Percentiles rank a stretch among this genome's conserved stretches.
These are phyloP conservation scores for Chimonanthus praecox DNA, from an alignment of 164 flowering plant genomes.

Conservation along the genomic window DNA sequence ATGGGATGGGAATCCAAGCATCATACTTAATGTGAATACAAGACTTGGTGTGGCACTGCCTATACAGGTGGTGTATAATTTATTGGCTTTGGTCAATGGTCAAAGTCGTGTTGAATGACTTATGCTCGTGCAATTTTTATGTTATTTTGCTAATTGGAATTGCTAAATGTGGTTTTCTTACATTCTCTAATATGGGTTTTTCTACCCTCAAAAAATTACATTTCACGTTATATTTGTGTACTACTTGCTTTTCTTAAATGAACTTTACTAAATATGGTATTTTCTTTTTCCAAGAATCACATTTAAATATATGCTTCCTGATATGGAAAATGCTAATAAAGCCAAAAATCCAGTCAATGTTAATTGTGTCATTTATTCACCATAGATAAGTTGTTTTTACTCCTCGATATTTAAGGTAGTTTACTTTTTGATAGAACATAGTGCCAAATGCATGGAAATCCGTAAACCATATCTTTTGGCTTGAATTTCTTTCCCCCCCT, in stretches of 20 bases:
- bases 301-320: no score
- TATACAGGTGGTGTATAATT: constrained; percentile 55
- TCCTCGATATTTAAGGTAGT: not conserved
- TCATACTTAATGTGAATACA: constrained; percentile 76
- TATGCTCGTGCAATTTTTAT: not conserved
- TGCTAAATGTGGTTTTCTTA: not conserved
- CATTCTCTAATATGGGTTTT: not conserved
- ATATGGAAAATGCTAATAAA: no score
- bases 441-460: no score
- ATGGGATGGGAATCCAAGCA: constrained; percentile 97
- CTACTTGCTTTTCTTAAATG: no score
- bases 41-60: constrained; percentile 79
- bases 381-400: not conserved
- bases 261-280: not conserved
- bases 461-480: no score
- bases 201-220: not conserved
- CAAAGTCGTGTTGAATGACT: not conserved
- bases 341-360: not conserved
- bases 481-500: no score
- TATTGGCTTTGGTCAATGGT: not conserved
- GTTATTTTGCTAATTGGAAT: not conserved
- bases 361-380: not conserved
- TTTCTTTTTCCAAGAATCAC: no score
- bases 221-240: not conserved
- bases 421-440: not conserved